Evolutionary conservation across 345 rosid genomes (phyloP).

Genomic region (Arabis hirsuta): DNA sequence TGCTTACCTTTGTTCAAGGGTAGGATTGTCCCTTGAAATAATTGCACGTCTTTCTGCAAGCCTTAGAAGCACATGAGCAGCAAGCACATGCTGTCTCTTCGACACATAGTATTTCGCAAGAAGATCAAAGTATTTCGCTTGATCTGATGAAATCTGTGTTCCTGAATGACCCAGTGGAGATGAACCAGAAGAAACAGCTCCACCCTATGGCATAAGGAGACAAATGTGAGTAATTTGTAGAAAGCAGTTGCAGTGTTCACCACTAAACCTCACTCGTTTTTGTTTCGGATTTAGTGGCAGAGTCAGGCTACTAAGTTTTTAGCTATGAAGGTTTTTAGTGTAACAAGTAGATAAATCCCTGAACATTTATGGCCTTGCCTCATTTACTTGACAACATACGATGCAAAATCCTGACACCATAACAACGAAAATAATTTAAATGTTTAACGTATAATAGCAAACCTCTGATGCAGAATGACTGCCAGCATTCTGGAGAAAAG

Average conservation of each 20-base stretch:
- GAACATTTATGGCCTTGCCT: constrained; percentile 14
- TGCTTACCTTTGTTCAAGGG: constrained; percentile 81
- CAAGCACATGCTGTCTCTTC: constrained; percentile 92
- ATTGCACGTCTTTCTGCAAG: constrained; percentile 87
- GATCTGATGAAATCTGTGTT: constrained; percentile 58
- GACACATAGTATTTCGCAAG: constrained; percentile 90
- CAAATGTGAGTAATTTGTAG: constrained; percentile 28
- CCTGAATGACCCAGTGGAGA: constrained; percentile 67
- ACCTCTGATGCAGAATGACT: constrained; percentile 76
- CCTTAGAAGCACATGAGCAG: constrained; percentile 89
- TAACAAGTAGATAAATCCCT: constrained; percentile 17
- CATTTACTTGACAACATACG: constrained; percentile 1
- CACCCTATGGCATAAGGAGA: constrained; percentile 53
- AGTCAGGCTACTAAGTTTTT: constrained; percentile 30
- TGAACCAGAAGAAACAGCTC: constrained; percentile 59
- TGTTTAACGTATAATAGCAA: constrained; percentile 13
- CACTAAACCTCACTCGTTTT: constrained; percentile 17
- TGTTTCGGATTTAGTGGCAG: constrained; percentile 20
- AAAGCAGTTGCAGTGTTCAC: constrained; percentile 32
- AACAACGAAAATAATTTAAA: constrained; percentile 14
- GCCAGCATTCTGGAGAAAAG: constrained; percentile 87
- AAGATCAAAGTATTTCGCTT: constrained; percentile 83
- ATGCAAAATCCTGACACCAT: constrained; percentile 16
- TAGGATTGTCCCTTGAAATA: constrained; percentile 62
- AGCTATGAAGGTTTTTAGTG: constrained; percentile 12